Evolutionary conservation across 805 yeast genomes (phyloP), one percentile per base, ranked within the genome.

Genomic region (Metschnikowia similis): DNA sequence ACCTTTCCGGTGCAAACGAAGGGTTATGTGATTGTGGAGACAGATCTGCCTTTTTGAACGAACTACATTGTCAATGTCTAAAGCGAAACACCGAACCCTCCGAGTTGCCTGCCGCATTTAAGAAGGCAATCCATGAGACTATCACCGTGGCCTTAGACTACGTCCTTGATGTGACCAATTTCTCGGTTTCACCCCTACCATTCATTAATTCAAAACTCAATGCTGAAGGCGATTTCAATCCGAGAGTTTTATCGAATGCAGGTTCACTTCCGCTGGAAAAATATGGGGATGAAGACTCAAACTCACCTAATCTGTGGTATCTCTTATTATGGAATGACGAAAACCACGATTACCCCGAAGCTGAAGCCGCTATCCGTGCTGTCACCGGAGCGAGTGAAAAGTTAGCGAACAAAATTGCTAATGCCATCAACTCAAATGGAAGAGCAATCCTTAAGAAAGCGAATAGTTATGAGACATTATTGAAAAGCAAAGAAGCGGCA

Each of bases 281-380:
- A 27, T 76, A 76, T 49, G 71, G 69, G 9, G 64, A 55, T 0
- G 52, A 45, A 8, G 80, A 75, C 55, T 21, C 17, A 8, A 74
- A 76, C 56, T 51, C 72, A 1, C 44, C 49, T 11, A 50, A 70
- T 11, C 43, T 47, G 37, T 83, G 77, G 69, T 66, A 71, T 38
- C 69, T 86, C 31, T 61, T 84, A 21, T 70, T 85, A n/a, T 87
- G 91, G 86, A 87, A 87, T 63, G 95, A 87, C 60, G 94, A 87
- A 58, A 75, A 72, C 55, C 94, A 87, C 59, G 79, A 81, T 57
- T 79, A 76, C 55, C 70, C 74, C 2, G 79, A 80, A 50, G 87
- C 87, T 1, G 71, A 69, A 14, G 63, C 66, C 10, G 80, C 82
- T 3, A 72, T 83, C 35, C 56, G 56, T 4, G 62, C 63, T 1